Evolutionary conservation across 164 flowering plant genomes (phyloP).

Genomic region (Dillenia turbinata): DNA sequence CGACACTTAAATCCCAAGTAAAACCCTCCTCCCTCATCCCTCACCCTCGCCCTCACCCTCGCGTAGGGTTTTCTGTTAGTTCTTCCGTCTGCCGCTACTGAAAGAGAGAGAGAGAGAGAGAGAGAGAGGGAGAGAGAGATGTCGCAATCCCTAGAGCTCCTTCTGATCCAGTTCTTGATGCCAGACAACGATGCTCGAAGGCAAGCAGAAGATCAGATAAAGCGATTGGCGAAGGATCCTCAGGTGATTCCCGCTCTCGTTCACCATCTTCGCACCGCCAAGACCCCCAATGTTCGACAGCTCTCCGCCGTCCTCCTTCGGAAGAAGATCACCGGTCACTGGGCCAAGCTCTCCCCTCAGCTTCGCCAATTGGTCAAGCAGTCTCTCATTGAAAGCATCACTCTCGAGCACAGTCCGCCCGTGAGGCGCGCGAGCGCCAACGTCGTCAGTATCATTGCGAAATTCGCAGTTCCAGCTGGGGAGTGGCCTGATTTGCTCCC

Average conservation of each 20-base stretch:
- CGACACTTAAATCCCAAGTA: too few species aligned
- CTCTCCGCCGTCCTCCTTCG: constrained; percentile 95
- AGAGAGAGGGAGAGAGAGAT: constrained; percentile 18
- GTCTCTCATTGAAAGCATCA: constrained; percentile 84
- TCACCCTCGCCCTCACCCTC: too few species aligned
- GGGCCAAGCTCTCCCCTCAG: constrained; percentile 84
- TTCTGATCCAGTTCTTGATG: constrained; percentile 89
- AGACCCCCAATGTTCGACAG: constrained; percentile 91
- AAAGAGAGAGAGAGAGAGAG: neutral
- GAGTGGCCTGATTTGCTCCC: constrained; percentile 96
- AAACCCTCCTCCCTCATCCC: too few species aligned
- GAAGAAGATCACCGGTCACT: constrained; percentile 96
- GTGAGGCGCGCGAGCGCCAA: constrained; percentile 96
- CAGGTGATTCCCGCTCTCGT: constrained; percentile 86
- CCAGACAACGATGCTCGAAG: constrained; percentile 95
- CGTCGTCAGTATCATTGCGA: constrained; percentile 90
- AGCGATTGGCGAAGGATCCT: constrained; percentile 85
- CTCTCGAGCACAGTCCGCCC: constrained; percentile 83
- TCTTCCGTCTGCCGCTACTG: neutral
- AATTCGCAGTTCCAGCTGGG: constrained; percentile 91
- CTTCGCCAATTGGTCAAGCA: constrained; percentile 61
- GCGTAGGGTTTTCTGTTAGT: neutral
- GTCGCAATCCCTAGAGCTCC: constrained; percentile 90
- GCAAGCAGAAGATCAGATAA: constrained; percentile 96
- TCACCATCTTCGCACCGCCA: constrained; percentile 94